Evolutionary conservation across 2,329 filamentous ascomycete genomes (phyloP), one percentile per base, ranked within the genome.

Genomic region (Erysiphe neolycopersici): DNA sequence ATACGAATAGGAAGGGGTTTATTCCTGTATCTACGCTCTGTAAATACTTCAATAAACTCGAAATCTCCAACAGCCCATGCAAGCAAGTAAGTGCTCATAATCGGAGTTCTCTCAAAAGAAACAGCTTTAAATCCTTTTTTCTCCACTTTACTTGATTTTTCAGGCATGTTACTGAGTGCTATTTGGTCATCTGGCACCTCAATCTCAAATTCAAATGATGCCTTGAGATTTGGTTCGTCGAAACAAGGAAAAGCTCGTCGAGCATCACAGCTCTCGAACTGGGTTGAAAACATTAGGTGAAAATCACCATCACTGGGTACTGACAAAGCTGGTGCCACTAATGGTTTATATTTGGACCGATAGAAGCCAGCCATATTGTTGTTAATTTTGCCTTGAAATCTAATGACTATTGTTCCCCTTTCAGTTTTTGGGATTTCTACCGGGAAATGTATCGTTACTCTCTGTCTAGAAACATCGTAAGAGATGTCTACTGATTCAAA

Each of bases 281-380:
- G n/a, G n/a, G n/a, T n/a, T n/a, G n/a, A n/a, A n/a, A n/a, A n/a
- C n/a, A n/a, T n/a, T n/a, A n/a, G n/a, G n/a, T n/a, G n/a, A n/a
- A n/a, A n/a, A n/a, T n/a, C n/a, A n/a, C 87, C 80, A 95, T 92
- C n/a, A n/a, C 66, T 95, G 87, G 16, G 82, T 82, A 22, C 84
- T 87, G 26, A 85, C 87, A 56, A 95, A 68, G 58, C 85, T 79
- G 51, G 72, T 73, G 35, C 87, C 87, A 55, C 89, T 62, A 47
- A 73, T 76, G n/a, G n/a, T 66, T 89, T 91, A 67, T 87, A 95
- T 6, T 83, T 91, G 1, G 84, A 93, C 46, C 87, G 75, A 63
- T 95, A 95, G 69, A 95, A 95, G 41, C 87, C 87, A 41, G 85
- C 85, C 83, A 95, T 92, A 62, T 89, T 87, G 59, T 92, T 81